These are phyloP conservation scores for Coemansia linderi DNA, from an alignment of 371 early-diverging fungal genomes.

Conservation along the genomic window DNA sequence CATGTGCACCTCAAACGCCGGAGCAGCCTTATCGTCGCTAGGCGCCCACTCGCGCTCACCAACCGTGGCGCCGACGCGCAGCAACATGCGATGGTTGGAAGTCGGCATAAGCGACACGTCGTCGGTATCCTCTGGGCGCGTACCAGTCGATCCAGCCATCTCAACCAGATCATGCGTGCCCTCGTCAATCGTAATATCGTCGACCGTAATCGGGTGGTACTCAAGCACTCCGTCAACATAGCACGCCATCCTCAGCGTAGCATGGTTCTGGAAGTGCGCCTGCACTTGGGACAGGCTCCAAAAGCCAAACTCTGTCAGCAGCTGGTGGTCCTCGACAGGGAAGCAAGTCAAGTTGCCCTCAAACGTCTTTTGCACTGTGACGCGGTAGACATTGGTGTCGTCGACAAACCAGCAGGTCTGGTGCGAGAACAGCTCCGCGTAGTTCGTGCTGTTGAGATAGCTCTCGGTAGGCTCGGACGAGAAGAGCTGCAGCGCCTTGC, in stretches of 20 bases:
- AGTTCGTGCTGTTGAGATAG: conserved; percentile 93
- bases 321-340: conserved; percentile 22
- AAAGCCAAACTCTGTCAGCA: conserved; percentile 33
- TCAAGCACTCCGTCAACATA: conserved; percentile 23
- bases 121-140: background rate
- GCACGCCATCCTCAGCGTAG: conserved; percentile 23
- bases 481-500: conserved; percentile 97
- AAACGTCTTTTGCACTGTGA: conserved; percentile 99
- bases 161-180: conserved; percentile 22
- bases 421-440: conserved; percentile 95
- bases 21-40: background rate
- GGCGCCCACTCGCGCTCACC: background rate
- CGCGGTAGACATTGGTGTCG: conserved; percentile 99
- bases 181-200: conserved; percentile 20
- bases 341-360: conserved; percentile 88
- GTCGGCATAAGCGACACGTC: conserved; percentile 29
- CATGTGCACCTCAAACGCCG: conserved; percentile 20
- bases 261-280: conserved; percentile 16
- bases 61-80: conserved; percentile 19
- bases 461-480: conserved; percentile 99
- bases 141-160: conserved; percentile 6
- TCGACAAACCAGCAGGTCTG: conserved; percentile 99
- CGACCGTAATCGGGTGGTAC: conserved; percentile 19
- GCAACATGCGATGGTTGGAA: conserved; percentile 27
- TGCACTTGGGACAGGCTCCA: conserved; percentile 25